Percentiles rank a stretch among this genome's conserved stretches.
Conservation (phyloP, 1,284 basidiomycete species). For the Athelia psychrophila region DNA sequence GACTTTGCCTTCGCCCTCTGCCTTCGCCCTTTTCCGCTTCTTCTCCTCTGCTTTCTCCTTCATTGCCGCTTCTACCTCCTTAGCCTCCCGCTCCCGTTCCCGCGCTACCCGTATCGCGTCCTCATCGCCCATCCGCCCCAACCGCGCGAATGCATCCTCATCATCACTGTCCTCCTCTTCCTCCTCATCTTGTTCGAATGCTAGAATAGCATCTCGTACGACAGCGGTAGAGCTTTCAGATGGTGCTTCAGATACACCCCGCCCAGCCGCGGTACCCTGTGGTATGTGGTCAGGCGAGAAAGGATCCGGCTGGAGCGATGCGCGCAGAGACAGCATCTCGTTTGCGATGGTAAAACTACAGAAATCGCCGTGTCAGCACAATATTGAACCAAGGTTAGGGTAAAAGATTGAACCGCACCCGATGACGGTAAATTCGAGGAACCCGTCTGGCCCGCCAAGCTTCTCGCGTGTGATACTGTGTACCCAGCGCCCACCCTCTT, state of each 20-base stretch:
- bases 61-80: constrained; percentile 29
- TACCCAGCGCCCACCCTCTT: constrained; percentile 77
- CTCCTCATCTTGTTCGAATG: constrained; percentile 18
- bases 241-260: constrained; percentile 18
- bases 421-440: constrained; percentile 86
- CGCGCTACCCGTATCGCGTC: constrained; percentile 21
- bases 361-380: constrained; percentile 5
- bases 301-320: constrained; percentile 86
- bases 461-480: constrained; percentile 66
- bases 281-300: constrained; percentile 67
- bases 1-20: constrained; percentile 18
- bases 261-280: neutral
- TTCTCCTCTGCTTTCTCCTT: constrained; percentile 28
- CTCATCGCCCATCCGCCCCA: constrained; percentile 32
- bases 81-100: constrained; percentile 22
- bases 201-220: constrained; percentile 3
- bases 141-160: constrained; percentile 33
- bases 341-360: constrained; percentile 88
- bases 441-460: constrained; percentile 72
- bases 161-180: constrained; percentile 21
- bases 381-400: neutral
- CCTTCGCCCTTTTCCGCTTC: constrained; percentile 31
- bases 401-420: constrained; percentile 54
- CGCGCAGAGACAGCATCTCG: constrained; percentile 91
- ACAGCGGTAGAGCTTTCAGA: constrained; percentile 6